Base-by-base conservation (phyloP, 31 red algal genomes). In the Endocladia muricata region DNA sequence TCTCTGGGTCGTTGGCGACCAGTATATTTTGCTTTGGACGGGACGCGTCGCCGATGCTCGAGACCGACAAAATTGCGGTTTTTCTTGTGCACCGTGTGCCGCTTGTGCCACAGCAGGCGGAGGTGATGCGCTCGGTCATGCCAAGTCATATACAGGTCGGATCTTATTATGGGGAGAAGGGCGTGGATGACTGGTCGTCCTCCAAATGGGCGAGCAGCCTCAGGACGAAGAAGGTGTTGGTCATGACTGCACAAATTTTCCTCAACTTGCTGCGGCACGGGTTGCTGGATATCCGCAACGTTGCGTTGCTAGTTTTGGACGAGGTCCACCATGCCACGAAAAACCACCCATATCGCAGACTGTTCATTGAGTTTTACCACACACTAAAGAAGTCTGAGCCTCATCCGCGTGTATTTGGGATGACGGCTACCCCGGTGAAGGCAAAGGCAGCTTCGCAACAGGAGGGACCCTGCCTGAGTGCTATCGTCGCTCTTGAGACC, bases 361-460 rank as follows among this genome's bases (percentile, higher is more conserved):
- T 91, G 32, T 84, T 91, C 60, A 34, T 79, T 19, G 88, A 91
- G 79, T 84, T 83, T 67, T 91, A 91, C 56, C 80, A 84, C 38
- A 78, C 88, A 26, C 35, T 91, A 31, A 54, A 49, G n/a, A 32
- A 70, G 36, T 52, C n/a, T 33, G 64, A 63, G 39, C 63, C 66
- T 31, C 79, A 65, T 38, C 88, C 88, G 13, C 88, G 78, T 68
- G 68, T 91, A 1, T 91, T 91, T 36, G 88, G 79, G 3, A 91
- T 91, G 88, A 84, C 88, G 38, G 88, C 88, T 2, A 79, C 88
- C 37, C 88, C 88, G 31, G 79, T 91, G 19, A 91, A 91, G 37
- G 59, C 61, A 42, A 91, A 84, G 74, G 48, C 70, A 3, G 48
- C 72, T 35, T 49, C 79, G 5, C 41, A 49, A 21, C 38, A 42